These are phyloP conservation scores for Zygoascus tannicola DNA, from an alignment of 805 yeast genomes.

Conservation along the genomic window DNA sequence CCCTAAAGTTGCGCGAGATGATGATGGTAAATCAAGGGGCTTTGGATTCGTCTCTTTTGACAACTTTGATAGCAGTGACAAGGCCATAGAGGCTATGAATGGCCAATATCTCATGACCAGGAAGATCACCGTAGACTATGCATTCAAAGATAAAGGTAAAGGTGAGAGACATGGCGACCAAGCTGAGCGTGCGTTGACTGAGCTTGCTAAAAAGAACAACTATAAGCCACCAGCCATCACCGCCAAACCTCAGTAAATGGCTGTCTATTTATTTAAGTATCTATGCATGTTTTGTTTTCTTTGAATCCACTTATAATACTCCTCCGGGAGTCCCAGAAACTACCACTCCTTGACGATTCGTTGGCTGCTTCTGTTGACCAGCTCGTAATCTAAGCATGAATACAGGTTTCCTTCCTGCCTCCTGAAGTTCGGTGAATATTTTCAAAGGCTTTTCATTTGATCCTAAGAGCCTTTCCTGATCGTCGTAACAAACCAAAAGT, in stretches of 20 bases:
- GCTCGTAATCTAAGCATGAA: constrained; percentile 86
- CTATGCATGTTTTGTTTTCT: neutral
- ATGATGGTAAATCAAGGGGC: constrained; percentile 44
- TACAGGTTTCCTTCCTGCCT: constrained; percentile 78
- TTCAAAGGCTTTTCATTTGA: constrained; percentile 82
- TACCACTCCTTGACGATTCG: constrained; percentile 11
- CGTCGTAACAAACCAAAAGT: constrained; percentile 81
- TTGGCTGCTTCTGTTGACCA: constrained; percentile 23
- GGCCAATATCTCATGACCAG: constrained; percentile 61
- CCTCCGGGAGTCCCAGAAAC: constrained; percentile 22
- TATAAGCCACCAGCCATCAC: constrained; percentile 8
- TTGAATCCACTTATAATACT: constrained; percentile 10
- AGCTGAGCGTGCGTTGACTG: constrained; percentile 63
- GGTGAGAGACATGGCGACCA: constrained; percentile 67
- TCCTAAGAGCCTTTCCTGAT: constrained; percentile 74
- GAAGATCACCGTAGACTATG: constrained; percentile 54
- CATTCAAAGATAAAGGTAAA: constrained; percentile 53
- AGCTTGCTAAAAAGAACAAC: constrained; percentile 41
- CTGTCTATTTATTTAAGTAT: neutral
- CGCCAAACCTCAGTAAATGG: neutral
- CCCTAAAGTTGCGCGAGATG: constrained; percentile 45
- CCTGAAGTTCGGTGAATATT: constrained; percentile 76
- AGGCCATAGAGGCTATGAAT: constrained; percentile 59
- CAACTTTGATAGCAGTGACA: constrained; percentile 59
- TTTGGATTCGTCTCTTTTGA: constrained; percentile 59